These are phyloP conservation scores for Colletotrichum echinochloae DNA, from an alignment of 2,329 filamentous ascomycete species.

Conservation along the genomic window DNA sequence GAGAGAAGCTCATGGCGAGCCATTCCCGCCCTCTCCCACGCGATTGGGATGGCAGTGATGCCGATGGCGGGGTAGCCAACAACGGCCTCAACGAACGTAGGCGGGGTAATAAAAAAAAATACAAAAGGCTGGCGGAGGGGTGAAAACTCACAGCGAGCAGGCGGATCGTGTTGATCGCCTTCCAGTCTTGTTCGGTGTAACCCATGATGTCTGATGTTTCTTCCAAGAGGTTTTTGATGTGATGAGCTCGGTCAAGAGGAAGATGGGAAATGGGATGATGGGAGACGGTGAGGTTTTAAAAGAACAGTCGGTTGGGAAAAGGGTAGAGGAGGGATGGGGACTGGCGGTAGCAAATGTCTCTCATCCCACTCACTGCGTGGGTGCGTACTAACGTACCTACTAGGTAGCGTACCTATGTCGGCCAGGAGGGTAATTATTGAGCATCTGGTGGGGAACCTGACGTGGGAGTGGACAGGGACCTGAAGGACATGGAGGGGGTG, in stretches of 20 bases:
- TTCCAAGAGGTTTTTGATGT: conserved; percentile 33
- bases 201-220: conserved; percentile 75
- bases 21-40: conserved; percentile 28
- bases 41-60: conserved; percentile 41
- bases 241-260: conserved; percentile 31
- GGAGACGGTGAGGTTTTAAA: conserved; percentile 27
- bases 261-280: conserved; percentile 42
- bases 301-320: conserved; percentile 24
- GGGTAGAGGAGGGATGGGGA: conserved; percentile 34
- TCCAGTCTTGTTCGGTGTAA: conserved; percentile 87
- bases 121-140: conserved; percentile 44
- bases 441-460: conserved; percentile 40
- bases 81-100: conserved; percentile 46
- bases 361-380: not conserved
- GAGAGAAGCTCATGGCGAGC: not conserved
- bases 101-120: conserved; percentile 46
- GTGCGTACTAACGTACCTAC: not conserved
- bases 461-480: conserved; percentile 33
- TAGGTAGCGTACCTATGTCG: conserved; percentile 15
- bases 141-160: conserved; percentile 84
- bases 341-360: conserved; percentile 42
- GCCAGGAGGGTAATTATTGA: conserved; percentile 40
- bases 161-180: conserved; percentile 98
- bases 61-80: conserved; percentile 52
- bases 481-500: conserved; percentile 25